Evolutionary conservation across 805 yeast species (phyloP).

Genomic region (Candida hispaniensis): DNA sequence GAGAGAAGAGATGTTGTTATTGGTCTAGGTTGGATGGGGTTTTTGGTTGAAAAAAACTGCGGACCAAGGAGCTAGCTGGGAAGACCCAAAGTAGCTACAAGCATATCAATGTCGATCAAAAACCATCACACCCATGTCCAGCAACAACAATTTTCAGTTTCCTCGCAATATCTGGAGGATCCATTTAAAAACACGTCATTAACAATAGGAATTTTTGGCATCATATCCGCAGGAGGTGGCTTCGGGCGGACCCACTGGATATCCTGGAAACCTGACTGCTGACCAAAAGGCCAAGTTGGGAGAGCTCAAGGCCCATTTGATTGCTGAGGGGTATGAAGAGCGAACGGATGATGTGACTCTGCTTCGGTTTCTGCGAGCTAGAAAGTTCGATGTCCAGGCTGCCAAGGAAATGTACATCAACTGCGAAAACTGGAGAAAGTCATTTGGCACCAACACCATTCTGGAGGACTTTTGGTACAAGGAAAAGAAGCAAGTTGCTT

Average conservation of each 20-base stretch:
- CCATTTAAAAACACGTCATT: too few relatives aligned
- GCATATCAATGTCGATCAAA: too few relatives aligned
- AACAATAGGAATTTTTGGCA: slow-evolving; percentile 25
- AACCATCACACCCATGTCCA: too few relatives aligned
- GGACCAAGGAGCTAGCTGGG: too few relatives aligned
- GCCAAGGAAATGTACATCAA: slow-evolving; percentile 73
- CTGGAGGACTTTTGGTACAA: slow-evolving; percentile 78
- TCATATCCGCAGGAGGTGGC: slow-evolving; percentile 66
- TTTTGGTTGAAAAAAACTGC: too few relatives aligned
- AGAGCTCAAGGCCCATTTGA: slow-evolving; percentile 47
- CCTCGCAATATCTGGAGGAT: too few relatives aligned
- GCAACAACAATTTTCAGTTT: too few relatives aligned
- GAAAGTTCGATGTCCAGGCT: slow-evolving; percentile 77
- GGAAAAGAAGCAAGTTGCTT: slow-evolving; percentile 87
- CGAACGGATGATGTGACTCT: slow-evolving; percentile 79
- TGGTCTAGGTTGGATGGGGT: too few relatives aligned
- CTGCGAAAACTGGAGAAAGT: slow-evolving; percentile 88
- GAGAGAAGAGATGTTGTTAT: too few relatives aligned
- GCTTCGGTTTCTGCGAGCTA: slow-evolving; percentile 81
- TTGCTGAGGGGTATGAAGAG: slow-evolving; percentile 54
- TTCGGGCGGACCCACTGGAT: slow-evolving; percentile 58
- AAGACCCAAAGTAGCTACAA: too few relatives aligned
- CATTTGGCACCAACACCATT: slow-evolving; percentile 77
- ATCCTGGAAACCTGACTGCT: slow-evolving; percentile 66
- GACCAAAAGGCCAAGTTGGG: slow-evolving; percentile 53